A percentile compares a stretch with the other conserved stretches of the same genome.
Conservation (phyloP, 352 stramenopile genomes). For the Peronospora belbahrii region DNA sequence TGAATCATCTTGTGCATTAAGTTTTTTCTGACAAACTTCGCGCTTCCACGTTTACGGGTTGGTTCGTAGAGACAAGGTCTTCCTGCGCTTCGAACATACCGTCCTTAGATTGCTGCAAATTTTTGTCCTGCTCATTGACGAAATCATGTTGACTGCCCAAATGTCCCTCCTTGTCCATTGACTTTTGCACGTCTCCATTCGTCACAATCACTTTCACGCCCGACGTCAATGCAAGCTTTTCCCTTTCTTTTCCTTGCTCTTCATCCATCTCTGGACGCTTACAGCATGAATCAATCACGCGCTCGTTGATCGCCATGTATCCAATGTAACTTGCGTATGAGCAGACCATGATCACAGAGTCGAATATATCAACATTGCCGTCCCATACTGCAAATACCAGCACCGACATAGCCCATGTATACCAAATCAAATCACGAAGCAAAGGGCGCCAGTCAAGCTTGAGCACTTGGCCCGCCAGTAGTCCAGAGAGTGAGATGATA, state of each 20-base stretch:
- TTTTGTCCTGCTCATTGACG: slow-evolving; percentile 32
- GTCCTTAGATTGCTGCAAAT: not conserved
- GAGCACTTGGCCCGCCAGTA: slow-evolving; percentile 56
- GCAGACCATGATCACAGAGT: slow-evolving; percentile 57
- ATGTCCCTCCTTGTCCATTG: slow-evolving; percentile 7
- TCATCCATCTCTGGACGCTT: slow-evolving; percentile 32
- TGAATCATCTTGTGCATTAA: slow-evolving; percentile 1
- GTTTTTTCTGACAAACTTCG: not conserved
- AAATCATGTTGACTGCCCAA: slow-evolving; percentile 21
- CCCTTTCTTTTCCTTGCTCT: slow-evolving; percentile 6
- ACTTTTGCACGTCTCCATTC: slow-evolving; percentile 7
- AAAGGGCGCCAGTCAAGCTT: slow-evolving; percentile 69
- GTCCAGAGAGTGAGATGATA: slow-evolving; percentile 74
- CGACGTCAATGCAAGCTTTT: slow-evolving; percentile 1
- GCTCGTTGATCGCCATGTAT: slow-evolving; percentile 70
- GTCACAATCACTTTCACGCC: slow-evolving; percentile 8
- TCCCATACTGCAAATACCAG: slow-evolving; percentile 59
- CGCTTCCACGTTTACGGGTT: slow-evolving; percentile 9
- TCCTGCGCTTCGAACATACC: slow-evolving; percentile 53
- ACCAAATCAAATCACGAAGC: slow-evolving; percentile 75
- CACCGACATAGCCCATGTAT: slow-evolving; percentile 48
- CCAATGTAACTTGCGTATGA: slow-evolving; percentile 64
- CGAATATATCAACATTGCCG: slow-evolving; percentile 42
- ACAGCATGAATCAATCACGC: slow-evolving; percentile 48
- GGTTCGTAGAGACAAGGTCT: slow-evolving; percentile 4